phyloP scores from a whole-genome alignment of 371 early-diverging fungal genomes.

The Furculomyces boomerangus region DNA sequence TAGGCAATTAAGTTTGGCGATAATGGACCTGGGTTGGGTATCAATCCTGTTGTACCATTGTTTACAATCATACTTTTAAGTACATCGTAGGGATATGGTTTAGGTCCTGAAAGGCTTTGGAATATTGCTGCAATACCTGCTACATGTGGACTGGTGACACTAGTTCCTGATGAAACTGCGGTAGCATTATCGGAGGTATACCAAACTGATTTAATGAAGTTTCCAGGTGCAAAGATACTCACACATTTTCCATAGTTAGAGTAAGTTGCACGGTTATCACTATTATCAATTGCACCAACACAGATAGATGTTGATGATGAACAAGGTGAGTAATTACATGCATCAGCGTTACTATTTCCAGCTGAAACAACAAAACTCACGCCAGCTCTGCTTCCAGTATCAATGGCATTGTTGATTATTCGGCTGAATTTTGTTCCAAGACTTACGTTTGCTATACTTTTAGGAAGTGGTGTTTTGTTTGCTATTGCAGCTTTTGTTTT shows the following conservation, averaged over 20 bases:
- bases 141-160: constrained; percentile 99
- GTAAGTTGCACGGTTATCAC: constrained; percentile 76
- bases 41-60: neutral
- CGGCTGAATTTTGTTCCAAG: constrained; percentile 78
- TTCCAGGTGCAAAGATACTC: constrained; percentile 90
- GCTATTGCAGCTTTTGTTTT: constrained; percentile 22
- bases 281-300: constrained; percentile 79
- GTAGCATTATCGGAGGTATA: constrained; percentile 48
- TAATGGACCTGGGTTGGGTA: neutral
- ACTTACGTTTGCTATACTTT: constrained; percentile 88
- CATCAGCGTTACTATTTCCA: constrained; percentile 89
- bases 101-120: constrained; percentile 42
- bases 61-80: constrained; percentile 29
- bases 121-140: constrained; percentile 88
- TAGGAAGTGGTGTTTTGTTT: constrained; percentile 37
- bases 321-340: constrained; percentile 93
- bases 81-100: constrained; percentile 47
- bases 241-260: constrained; percentile 86
- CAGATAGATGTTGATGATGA: constrained; percentile 80
- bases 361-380: constrained; percentile 94
- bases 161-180: constrained; percentile 93
- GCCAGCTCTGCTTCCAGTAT: constrained; percentile 62
- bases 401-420: constrained; percentile 66
- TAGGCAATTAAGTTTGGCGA: no score
- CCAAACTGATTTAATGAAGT: constrained; percentile 80